Evolutionary conservation across 352 stramenopile species (phyloP).

Genomic region (Globisporangium abappressorium): DNA sequence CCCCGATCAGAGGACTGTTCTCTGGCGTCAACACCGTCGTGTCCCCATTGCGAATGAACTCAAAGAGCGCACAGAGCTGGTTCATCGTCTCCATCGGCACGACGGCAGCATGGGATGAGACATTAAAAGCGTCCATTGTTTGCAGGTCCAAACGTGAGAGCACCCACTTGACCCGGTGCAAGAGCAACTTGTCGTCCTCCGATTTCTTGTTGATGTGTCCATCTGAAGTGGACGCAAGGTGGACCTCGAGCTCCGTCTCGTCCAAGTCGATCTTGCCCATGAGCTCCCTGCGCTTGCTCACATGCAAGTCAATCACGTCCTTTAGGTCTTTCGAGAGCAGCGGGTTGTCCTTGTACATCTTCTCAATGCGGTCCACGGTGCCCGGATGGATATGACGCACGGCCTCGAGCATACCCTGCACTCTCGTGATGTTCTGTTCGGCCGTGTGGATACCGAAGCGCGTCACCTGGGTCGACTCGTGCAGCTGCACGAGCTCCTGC

Average conservation of each 20-base stretch:
- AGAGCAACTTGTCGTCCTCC: conserved; percentile 53
- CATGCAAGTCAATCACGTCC: conserved; percentile 52
- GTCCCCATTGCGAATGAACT: conserved; percentile 67
- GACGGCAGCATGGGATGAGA: neutral
- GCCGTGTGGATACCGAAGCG: conserved; percentile 70
- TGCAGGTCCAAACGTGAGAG: conserved; percentile 62
- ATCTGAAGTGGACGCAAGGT: conserved; percentile 21
- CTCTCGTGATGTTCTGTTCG: conserved; percentile 66
- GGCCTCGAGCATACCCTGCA: conserved; percentile 71
- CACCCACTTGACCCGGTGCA: conserved; percentile 78
- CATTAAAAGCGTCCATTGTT: conserved; percentile 5
- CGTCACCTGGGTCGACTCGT: conserved; percentile 59
- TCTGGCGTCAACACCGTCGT: conserved; percentile 34
- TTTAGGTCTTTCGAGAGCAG: conserved; percentile 64
- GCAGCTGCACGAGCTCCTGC: conserved; percentile 50
- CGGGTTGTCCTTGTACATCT: conserved; percentile 60
- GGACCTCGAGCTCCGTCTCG: conserved; percentile 52
- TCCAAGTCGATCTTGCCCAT: conserved; percentile 55
- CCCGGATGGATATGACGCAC: conserved; percentile 67
- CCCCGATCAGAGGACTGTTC: conserved; percentile 48
- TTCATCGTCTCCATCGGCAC: conserved; percentile 33
- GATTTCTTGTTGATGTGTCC: neutral
- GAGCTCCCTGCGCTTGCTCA: conserved; percentile 43
- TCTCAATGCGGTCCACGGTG: conserved; percentile 62
- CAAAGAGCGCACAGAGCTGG: conserved; percentile 70